These are phyloP conservation scores for Fulvia fulva DNA, from an alignment of 2,329 filamentous ascomycete species.

Conservation along the genomic window DNA sequence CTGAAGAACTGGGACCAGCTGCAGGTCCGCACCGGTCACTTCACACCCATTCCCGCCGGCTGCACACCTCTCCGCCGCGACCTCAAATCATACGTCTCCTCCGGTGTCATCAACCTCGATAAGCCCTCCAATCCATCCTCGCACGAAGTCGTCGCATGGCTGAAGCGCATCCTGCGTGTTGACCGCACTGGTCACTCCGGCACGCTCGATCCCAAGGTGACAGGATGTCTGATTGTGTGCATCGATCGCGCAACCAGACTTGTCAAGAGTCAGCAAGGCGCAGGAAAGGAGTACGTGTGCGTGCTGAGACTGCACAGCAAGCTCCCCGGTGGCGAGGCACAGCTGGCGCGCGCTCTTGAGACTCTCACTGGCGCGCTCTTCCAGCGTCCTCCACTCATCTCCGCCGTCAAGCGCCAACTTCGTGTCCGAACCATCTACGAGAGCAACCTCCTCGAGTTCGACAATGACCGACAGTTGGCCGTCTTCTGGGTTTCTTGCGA, in stretches of 20 bases:
- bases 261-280: slow-evolving; percentile 97
- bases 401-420: slow-evolving; percentile 96
- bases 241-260: slow-evolving; percentile 95
- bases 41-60: slow-evolving; percentile 91
- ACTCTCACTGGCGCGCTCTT: slow-evolving; percentile 94
- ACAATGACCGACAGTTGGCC: slow-evolving; percentile 94
- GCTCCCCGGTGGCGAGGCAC: slow-evolving; percentile 85
- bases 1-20: slow-evolving; percentile 95
- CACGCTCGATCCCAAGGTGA: slow-evolving; percentile 97
- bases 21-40: slow-evolving; percentile 89
- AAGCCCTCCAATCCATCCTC: slow-evolving; percentile 96
- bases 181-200: slow-evolving; percentile 98
- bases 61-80: slow-evolving; percentile 89
- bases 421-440: slow-evolving; percentile 98
- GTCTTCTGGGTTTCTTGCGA: slow-evolving; percentile 99
- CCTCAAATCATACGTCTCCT: slow-evolving; percentile 94
- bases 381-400: slow-evolving; percentile 94
- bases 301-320: slow-evolving; percentile 95
- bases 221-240: slow-evolving; percentile 89
- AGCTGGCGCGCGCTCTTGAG: slow-evolving; percentile 90
- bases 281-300: slow-evolving; percentile 97
- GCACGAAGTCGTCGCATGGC: slow-evolving; percentile 98
- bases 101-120: slow-evolving; percentile 96
- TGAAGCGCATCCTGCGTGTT: slow-evolving; percentile 91
- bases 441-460: slow-evolving; percentile 91